These are phyloP conservation scores for Pseudodiploospora longispora DNA, from an alignment of 2,329 filamentous ascomycete genomes.

Conservation along the genomic window DNA sequence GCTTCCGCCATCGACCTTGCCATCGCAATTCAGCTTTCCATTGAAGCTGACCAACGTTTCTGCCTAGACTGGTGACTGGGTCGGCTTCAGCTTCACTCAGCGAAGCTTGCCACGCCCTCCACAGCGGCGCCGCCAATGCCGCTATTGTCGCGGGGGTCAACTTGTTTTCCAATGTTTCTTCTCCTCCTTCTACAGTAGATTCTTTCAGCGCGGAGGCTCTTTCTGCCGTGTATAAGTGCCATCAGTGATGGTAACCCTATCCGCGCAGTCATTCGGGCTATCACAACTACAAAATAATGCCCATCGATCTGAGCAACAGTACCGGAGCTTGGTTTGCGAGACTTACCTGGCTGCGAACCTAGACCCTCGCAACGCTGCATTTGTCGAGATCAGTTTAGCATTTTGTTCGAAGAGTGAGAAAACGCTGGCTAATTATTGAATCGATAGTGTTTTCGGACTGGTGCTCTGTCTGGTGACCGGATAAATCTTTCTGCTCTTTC, in stretches of 20 bases:
- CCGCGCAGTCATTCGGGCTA: conserved; percentile 26
- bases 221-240: conserved; percentile 30
- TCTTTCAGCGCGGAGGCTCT: conserved; percentile 31
- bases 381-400: conserved; percentile 20
- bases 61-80: too few relatives aligned
- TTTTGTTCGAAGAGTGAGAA: conserved; percentile 24
- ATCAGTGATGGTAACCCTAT: conserved; percentile 35
- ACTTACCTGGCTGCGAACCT: neutral
- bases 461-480: conserved; percentile 34
- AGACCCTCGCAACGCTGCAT: neutral
- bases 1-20: too few relatives aligned
- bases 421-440: conserved; percentile 15
- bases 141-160: conserved; percentile 27
- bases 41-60: too few relatives aligned
- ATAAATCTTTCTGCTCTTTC: conserved; percentile 29
- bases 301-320: neutral
- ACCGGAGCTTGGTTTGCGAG: neutral
- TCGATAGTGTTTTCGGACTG: conserved; percentile 36
- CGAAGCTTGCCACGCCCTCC: conserved; percentile 1
- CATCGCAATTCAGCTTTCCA: too few relatives aligned
- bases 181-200: conserved; percentile 10
- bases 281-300: conserved; percentile 28
- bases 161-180: conserved; percentile 21
- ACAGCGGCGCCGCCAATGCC: conserved; percentile 1
- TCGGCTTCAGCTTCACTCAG: neutral